phyloP scores from a whole-genome alignment of 108 stramenopile genomes.

The Seminavis robusta region DNA sequence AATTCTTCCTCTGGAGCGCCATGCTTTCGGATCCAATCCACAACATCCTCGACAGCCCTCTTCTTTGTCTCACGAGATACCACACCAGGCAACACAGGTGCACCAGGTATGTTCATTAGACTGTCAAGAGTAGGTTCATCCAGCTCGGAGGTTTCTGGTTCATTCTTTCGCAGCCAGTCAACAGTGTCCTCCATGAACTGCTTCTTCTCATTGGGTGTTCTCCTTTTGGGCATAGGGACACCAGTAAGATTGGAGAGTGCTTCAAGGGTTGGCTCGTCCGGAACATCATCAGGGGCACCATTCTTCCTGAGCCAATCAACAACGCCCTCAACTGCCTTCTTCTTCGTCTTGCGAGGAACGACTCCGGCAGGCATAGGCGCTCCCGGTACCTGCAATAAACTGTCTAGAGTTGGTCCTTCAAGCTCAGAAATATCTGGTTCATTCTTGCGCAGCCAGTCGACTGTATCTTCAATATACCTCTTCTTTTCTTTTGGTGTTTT shows the following conservation, averaged over 20 bases:
- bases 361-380: not conserved
- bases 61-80: slow-evolving; percentile 1
- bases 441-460: slow-evolving; percentile 22
- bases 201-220: not conserved
- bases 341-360: not conserved
- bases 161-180: slow-evolving; percentile 30
- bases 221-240: slow-evolving; percentile 1
- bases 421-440: not conserved
- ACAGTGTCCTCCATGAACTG: slow-evolving; percentile 21
- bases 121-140: slow-evolving; percentile 5
- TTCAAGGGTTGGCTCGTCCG: slow-evolving; percentile 7
- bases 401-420: slow-evolving; percentile 2
- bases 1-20: slow-evolving; percentile 1
- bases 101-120: not conserved
- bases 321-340: not conserved
- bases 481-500: slow-evolving; percentile 8
- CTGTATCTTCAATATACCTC: slow-evolving; percentile 6
- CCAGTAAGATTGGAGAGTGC: slow-evolving; percentile 15
- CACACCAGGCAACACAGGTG: not conserved
- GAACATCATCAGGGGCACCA: not conserved
- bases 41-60: slow-evolving; percentile 10
- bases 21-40: slow-evolving; percentile 30
- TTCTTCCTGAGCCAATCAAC: slow-evolving; percentile 25
- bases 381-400: not conserved
- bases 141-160: not conserved